Evolutionary conservation across 2,329 filamentous ascomycete genomes (phyloP).

Genomic region (Fusarium begoniae): DNA sequence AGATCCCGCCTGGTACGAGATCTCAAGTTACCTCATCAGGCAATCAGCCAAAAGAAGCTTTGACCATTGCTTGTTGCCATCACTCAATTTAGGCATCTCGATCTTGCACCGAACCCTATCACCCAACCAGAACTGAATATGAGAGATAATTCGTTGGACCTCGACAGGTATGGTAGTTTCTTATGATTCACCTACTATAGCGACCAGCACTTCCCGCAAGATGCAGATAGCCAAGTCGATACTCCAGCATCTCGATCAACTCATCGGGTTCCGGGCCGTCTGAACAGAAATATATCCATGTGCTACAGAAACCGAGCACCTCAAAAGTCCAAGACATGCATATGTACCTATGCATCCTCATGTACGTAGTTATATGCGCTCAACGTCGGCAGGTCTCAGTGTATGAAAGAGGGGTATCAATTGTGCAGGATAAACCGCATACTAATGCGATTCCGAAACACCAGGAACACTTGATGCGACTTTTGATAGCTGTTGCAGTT

Average conservation of each 20-base stretch:
- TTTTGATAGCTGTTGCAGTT: constrained; percentile 6
- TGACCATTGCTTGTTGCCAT: constrained; percentile 21
- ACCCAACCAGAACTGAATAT: not conserved
- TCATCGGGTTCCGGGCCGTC: not conserved
- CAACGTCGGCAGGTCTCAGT: not conserved
- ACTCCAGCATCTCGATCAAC: not conserved
- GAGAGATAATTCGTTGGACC: not conserved
- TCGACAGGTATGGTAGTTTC: not conserved
- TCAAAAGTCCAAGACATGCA: not conserved
- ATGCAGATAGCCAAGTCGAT: not conserved
- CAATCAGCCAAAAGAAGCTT: constrained; percentile 17
- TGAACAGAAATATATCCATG: not conserved
- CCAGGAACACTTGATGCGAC: constrained; percentile 10
- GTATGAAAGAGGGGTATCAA: not conserved
- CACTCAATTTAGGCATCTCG: constrained; percentile 10
- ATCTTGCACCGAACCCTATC: not conserved
- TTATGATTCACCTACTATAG: not conserved
- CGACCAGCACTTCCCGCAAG: not conserved
- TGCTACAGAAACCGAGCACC: not conserved
- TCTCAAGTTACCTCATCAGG: constrained; percentile 34
- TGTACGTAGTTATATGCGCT: not conserved
- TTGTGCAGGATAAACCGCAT: not conserved
- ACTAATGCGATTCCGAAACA: constrained; percentile 8
- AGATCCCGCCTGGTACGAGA: constrained; percentile 33
- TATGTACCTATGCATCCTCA: not conserved